Base-by-base conservation (phyloP, 2,329 filamentous ascomycete genomes). In the Xylariaceae sp. region DNA sequence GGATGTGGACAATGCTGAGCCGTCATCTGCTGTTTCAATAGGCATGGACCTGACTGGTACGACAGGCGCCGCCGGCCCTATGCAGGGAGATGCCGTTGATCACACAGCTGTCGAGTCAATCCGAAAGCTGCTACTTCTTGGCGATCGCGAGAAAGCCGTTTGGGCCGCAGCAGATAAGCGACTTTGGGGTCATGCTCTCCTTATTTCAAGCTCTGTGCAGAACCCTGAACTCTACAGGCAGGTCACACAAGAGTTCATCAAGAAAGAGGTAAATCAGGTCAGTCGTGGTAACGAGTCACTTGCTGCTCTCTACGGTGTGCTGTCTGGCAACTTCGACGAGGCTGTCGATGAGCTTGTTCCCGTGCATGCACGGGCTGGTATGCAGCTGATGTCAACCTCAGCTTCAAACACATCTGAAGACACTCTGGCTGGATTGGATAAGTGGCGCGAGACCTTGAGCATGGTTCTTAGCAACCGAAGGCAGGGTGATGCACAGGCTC, bases 311-410 rank as follows among this genome's bases (percentile, higher is more conserved):
- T 99, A 99, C 67, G 90, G 95, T 64, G 85, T 97, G 1, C 85
- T 99, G 53, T 94, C 91, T 19, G 92, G 94, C 0, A 99, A 96
- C 64, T 83, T 87, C 50, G 91, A 96, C 57, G 94, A 99, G 60
- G 95, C 90, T 57, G 85, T 97, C 14, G 94, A 99, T 66, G 91
- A 97, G 68, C 83, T 99, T 48, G 94, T 99, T 1, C 91, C 94
- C 5, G 86, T 87, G 2, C 95, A 95, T 57, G 94, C 94, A 15
- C 83, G 95, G 39, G 91, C 92, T 52, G 94, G 94, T 1, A 83
- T 96, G 58, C 90, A 95, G 66, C 86, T 99, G 72, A 80, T 99
- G 57, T 91, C 87, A 55, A 90, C 85, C n/a, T 77, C 82, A 3
- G 76, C 83, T 49, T 74, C 80, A 6, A 71, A 76, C 7, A 81